Evolutionary conservation across 176 grass and related monocot species (phyloP).

Genomic region (Oryza punctata): DNA sequence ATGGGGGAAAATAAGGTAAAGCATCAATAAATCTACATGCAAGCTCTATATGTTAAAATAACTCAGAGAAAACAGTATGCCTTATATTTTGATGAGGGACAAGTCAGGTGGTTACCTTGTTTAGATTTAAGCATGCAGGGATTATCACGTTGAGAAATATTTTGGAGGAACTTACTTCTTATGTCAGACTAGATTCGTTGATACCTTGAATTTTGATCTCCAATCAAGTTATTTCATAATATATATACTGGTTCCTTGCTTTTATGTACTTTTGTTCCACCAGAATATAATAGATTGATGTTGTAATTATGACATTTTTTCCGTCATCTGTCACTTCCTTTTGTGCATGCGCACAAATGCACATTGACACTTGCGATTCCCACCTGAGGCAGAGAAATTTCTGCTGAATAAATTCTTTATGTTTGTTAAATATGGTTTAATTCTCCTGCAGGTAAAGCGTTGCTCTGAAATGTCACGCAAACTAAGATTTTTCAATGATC

Average conservation of each 20-base stretch:
- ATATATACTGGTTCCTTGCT: not conserved
- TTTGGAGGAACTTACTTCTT: constrained; percentile 18
- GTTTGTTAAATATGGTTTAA: not conserved
- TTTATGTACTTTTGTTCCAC: not conserved
- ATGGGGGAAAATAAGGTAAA: not conserved
- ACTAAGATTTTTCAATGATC: constrained; percentile 87
- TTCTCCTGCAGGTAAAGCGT: constrained; percentile 67
- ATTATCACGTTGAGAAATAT: not conserved
- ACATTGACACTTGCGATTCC: not conserved
- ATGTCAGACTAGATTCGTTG: not conserved
- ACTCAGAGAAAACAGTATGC: not conserved
- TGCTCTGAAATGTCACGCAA: constrained; percentile 98
- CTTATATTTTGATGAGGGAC: not conserved
- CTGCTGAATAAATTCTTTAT: constrained; percentile 7
- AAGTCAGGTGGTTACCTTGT: not conserved
- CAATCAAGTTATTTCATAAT: constrained; percentile 13
- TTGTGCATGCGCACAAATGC: not conserved
- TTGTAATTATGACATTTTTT: not conserved
- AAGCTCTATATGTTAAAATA: not conserved
- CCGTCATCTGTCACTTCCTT: constrained; percentile 2
- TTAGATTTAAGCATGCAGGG: not conserved
- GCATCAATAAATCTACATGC: not conserved
- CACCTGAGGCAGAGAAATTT: not conserved
- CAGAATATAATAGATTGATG: not conserved
- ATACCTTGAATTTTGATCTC: not conserved